A percentile compares a stretch with the other conserved stretches of the same genome.
These are phyloP conservation scores for Fusarium ramigenum DNA, from an alignment of 2,329 filamentous ascomycete genomes.

Conservation along the genomic window DNA sequence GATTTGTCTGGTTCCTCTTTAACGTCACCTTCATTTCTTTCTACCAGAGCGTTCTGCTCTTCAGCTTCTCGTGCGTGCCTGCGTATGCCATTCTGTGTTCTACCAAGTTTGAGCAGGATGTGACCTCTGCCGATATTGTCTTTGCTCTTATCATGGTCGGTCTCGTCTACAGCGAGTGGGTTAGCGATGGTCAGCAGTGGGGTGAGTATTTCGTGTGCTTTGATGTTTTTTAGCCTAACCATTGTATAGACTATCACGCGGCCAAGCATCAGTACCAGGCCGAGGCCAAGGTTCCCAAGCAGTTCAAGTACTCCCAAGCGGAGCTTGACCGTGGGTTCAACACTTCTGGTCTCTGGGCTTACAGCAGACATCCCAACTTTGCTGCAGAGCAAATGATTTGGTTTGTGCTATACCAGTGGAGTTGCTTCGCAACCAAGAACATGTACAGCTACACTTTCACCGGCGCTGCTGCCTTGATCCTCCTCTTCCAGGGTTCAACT, in stretches of 20 bases:
- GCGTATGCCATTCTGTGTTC: slow-evolving; percentile 84
- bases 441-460: slow-evolving; percentile 81
- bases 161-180: slow-evolving; percentile 73
- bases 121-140: slow-evolving; percentile 56
- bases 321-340: slow-evolving; percentile 92
- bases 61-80: slow-evolving; percentile 76
- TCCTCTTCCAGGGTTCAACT: slow-evolving; percentile 90
- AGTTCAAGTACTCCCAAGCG: slow-evolving; percentile 65
- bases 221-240: neutral
- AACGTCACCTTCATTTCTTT: slow-evolving; percentile 92
- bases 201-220: slow-evolving; percentile 54
- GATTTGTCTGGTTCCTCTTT: slow-evolving; percentile 79
- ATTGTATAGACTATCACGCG: slow-evolving; percentile 72
- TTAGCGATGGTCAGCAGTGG: slow-evolving; percentile 96
- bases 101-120: slow-evolving; percentile 66
- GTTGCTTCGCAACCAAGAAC: slow-evolving; percentile 75
- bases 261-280: slow-evolving; percentile 82
- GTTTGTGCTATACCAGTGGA: slow-evolving; percentile 90
- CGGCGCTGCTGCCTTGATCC: slow-evolving; percentile 74
- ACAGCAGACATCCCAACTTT: slow-evolving; percentile 94
- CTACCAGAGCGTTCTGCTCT: slow-evolving; percentile 83
- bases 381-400: slow-evolving; percentile 91
- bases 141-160: slow-evolving; percentile 59
- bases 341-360: slow-evolving; percentile 84
- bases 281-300: slow-evolving; percentile 50